These are phyloP conservation scores for Clathrospora elynae DNA, from an alignment of 2,329 filamentous ascomycete genomes.

Conservation along the genomic window DNA sequence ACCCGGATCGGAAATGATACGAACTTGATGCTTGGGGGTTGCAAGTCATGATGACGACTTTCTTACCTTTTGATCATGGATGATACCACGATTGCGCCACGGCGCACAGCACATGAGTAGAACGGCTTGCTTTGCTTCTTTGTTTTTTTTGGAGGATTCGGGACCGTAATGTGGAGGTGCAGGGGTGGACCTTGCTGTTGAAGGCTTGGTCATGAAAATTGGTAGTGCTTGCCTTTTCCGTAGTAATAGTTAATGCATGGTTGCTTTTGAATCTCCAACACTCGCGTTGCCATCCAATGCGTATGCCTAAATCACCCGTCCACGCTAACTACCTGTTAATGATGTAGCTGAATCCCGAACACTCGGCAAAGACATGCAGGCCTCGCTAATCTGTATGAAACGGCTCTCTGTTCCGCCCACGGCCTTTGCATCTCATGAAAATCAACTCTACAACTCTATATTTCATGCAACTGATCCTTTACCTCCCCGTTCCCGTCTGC, in stretches of 20 bases:
- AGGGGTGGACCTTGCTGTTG: not conserved
- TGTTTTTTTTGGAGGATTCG: slow-evolving; percentile 3
- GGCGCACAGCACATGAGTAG: slow-evolving; percentile 28
- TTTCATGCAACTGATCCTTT: no score
- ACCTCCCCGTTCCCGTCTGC: no score
- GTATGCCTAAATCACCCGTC: no score
- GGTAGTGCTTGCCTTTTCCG: slow-evolving; percentile 8
- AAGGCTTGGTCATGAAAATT: slow-evolving; percentile 11
- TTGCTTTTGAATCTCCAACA: not conserved
- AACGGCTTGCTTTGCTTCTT: slow-evolving; percentile 14
- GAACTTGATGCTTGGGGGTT: slow-evolving; percentile 11
- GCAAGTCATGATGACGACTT: slow-evolving; percentile 27
- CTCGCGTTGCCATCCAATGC: no score
- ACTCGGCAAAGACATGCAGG: no score
- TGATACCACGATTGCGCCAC: slow-evolving; percentile 42
- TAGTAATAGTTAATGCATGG: slow-evolving; percentile 32
- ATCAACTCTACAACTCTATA: no score
- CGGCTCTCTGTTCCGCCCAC: no score
- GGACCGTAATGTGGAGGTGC: slow-evolving; percentile 23
- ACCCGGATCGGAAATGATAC: slow-evolving; percentile 4
- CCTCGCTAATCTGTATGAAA: no score
- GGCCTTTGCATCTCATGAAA: no score
- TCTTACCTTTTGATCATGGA: slow-evolving; percentile 32
- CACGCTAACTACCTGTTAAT: no score
- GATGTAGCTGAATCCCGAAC: no score